Conservation (phyloP, 2,329 filamentous ascomycete species). For the Chrysoporthe puriensis region DNA sequence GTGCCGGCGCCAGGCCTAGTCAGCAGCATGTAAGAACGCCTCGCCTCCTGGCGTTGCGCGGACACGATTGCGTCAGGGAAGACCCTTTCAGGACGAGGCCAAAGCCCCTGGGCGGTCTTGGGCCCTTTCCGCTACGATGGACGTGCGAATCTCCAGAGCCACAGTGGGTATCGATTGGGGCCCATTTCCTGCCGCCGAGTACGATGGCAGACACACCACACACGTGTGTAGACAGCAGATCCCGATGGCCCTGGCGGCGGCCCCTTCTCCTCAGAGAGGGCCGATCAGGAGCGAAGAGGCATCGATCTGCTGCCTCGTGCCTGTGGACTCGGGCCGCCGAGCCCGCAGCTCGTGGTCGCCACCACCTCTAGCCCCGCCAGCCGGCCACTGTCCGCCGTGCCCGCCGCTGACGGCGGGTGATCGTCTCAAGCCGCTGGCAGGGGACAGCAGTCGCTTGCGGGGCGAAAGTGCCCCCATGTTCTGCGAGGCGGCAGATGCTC, state of each 20-base stretch:
- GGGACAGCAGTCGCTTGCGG: not conserved
- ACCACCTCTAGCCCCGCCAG: not conserved
- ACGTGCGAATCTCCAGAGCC: not conserved
- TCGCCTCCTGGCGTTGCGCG: not conserved
- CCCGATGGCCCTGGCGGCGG: not conserved
- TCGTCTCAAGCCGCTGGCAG: too few species aligned
- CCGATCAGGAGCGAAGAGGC: not conserved
- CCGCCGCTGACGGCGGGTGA: not conserved
- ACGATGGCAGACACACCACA: too few species aligned
- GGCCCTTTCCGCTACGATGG: not conserved
- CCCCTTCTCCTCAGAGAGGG: not conserved
- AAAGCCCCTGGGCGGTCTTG: slow-evolving; percentile 3
- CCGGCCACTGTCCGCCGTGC: not conserved
- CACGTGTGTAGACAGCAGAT: too few species aligned
- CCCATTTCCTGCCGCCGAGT: too few species aligned
- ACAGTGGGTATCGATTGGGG: not conserved
- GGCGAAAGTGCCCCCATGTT: not conserved
- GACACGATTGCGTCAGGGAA: slow-evolving; percentile 4
- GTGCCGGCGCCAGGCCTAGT: not conserved
- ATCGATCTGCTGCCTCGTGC: not conserved
- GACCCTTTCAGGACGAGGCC: slow-evolving; percentile 4
- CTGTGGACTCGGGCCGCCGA: not conserved
- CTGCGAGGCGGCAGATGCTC: not conserved
- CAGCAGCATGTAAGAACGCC: not conserved
- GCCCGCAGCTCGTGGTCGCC: not conserved